Evolutionary conservation across 2,329 filamentous ascomycete genomes (phyloP), one percentile per base, ranked within the genome.

Genomic region (Thelonectria blattea): DNA sequence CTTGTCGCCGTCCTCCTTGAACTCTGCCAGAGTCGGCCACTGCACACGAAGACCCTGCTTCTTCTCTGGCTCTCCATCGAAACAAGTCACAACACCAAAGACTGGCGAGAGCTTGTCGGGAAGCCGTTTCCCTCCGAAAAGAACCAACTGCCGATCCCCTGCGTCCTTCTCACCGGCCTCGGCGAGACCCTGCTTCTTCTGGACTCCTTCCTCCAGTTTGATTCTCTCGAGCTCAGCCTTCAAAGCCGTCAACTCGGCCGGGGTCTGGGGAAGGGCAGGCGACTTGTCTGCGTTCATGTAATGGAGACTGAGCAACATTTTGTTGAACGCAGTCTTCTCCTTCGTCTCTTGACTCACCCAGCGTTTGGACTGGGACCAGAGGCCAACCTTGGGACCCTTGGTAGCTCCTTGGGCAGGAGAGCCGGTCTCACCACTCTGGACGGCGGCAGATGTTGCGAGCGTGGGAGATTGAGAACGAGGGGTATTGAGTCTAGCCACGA

Each of bases 331-430:
- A 30, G 64, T 68, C n/a, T 73, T 71, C 50, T 76, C 74, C 43
- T 70, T 71, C 18, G 72, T 73, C 41, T 72, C 70, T 10, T 69
- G 60, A 62, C 75, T 79, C n/a, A 72, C 67, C 78, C 78, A 80
- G 53, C 72, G 71, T 63, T 72, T 77, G 49, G 77, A 78, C 37
- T 78, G 74, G 14, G 76, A 72, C 76, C 76, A 78, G 18, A 69
- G 68, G 30, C 70, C 75, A 24, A 67, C 43, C 22, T 50, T 65
- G 17, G 68, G 67, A 3, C 65, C 65, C 52, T 67, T 69, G 12
- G 52, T 18, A 12, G 27, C 30, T 7, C 27, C 9, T 12, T 37
- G 46, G 7, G 10, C 27, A 24, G 20, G 24, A 3, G 30, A 22
- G 24, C 22, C 39, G 17, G 8, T 4, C n/a, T 11, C 30, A 37